Evolutionary conservation across 2,329 filamentous ascomycete genomes (phyloP).

Genomic region (Amauroascus niger): DNA sequence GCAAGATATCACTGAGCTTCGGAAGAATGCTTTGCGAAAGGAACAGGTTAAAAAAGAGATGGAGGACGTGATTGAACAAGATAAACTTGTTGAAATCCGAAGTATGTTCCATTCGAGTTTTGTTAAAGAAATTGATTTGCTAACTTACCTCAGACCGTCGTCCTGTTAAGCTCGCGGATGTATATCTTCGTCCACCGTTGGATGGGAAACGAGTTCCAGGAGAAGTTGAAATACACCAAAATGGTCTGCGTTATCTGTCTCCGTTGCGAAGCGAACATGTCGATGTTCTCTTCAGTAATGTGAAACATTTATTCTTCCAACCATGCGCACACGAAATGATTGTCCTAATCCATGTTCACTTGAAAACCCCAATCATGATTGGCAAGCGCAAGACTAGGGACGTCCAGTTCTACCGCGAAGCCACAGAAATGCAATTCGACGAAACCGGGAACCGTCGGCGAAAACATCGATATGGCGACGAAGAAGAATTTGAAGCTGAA

Average conservation of each 20-base stretch:
- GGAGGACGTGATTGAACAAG: conserved; percentile 98
- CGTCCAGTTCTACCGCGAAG: conserved; percentile 95
- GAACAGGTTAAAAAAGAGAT: conserved; percentile 99
- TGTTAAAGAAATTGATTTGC: conserved; percentile 17
- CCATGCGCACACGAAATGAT: conserved; percentile 93
- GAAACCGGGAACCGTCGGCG: conserved; percentile 97
- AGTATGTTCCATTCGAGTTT: conserved; percentile 48
- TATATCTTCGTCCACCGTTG: conserved; percentile 89
- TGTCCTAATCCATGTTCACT: conserved; percentile 93
- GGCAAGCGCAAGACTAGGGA: conserved; percentile 99
- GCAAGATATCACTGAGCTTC: conserved; percentile 88
- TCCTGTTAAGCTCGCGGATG: conserved; percentile 80
- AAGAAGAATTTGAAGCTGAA: conserved; percentile 97
- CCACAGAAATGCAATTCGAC: conserved; percentile 96
- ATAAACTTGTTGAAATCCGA: conserved; percentile 89
- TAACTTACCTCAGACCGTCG: conserved; percentile 62
- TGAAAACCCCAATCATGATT: conserved; percentile 96
- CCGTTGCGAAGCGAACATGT: conserved; percentile 73
- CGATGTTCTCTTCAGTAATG: conserved; percentile 93
- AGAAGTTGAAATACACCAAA: conserved; percentile 95
- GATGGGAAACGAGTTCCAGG: conserved; percentile 95
- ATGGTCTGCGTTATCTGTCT: conserved; percentile 91
- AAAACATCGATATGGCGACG: conserved; percentile 94
- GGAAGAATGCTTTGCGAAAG: conserved; percentile 80
- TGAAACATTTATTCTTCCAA: conserved; percentile 98